phyloP scores from a whole-genome alignment of 2,329 filamentous ascomycete genomes.

The Fusarium udum region DNA sequence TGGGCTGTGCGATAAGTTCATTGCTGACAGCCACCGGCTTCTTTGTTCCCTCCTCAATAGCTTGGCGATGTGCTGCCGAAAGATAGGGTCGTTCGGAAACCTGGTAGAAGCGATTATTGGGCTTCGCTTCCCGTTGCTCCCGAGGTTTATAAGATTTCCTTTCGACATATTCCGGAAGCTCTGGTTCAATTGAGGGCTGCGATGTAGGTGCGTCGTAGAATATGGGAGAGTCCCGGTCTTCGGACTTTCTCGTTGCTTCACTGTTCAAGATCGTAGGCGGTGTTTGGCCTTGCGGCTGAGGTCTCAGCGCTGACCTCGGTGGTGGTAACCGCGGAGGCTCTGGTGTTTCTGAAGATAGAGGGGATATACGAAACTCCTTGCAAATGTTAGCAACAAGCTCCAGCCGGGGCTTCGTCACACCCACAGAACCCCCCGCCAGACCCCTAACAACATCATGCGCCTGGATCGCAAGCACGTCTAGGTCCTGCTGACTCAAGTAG shows the following conservation, averaged over 20 bases:
- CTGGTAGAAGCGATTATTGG: slow-evolving; percentile 26
- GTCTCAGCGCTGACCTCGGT: not conserved
- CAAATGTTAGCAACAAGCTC: slow-evolving; percentile 3
- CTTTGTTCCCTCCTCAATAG: slow-evolving; percentile 40
- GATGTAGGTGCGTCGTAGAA: not conserved
- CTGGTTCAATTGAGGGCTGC: not conserved
- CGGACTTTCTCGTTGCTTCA: not conserved
- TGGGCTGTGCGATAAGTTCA: slow-evolving; percentile 11
- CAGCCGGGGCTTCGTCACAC: not conserved
- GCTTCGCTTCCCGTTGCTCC: slow-evolving; percentile 16
- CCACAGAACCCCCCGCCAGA: slow-evolving; percentile 36
- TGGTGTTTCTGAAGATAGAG: not conserved
- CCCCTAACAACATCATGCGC: slow-evolving; percentile 34
- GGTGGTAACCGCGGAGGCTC: not conserved
- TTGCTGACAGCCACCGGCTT: not conserved
- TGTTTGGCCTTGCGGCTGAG: not conserved
- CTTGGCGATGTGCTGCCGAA: slow-evolving; percentile 39
- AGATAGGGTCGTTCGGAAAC: slow-evolving; percentile 41
- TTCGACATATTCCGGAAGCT: not conserved
- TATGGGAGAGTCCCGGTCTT: not conserved
- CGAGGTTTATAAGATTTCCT: slow-evolving; percentile 20
- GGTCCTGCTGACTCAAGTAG: slow-evolving; percentile 25
- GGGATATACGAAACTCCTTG: slow-evolving; percentile 10
- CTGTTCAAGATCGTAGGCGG: not conserved
- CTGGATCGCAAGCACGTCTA: slow-evolving; percentile 24